These are phyloP conservation scores for Piloderma croceum DNA, from an alignment of 768 basidiomycete species.

Conservation along the genomic window DNA sequence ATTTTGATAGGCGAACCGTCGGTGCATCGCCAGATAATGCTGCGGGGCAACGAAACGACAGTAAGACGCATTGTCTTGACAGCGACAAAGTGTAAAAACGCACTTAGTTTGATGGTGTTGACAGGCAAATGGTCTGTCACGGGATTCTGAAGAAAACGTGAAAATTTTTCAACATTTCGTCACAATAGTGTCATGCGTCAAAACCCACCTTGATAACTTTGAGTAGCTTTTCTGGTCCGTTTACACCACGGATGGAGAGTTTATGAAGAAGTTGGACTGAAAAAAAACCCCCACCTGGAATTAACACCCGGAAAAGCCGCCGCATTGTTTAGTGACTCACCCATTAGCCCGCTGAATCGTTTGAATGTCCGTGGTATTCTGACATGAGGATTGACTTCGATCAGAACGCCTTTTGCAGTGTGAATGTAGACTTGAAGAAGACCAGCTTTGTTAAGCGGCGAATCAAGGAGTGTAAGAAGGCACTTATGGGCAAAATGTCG, in stretches of 20 bases:
- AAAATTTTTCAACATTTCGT: constrained; percentile 8
- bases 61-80: background rate
- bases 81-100: constrained; percentile 26
- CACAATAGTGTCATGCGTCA: too few species aligned
- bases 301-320: background rate
- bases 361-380: constrained; percentile 98
- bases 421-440: constrained; percentile 96
- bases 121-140: constrained; percentile 89
- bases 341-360: constrained; percentile 97
- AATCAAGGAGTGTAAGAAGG: constrained; percentile 91
- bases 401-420: constrained; percentile 91
- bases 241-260: constrained; percentile 90
- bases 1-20: constrained; percentile 72
- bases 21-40: constrained; percentile 91
- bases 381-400: constrained; percentile 97
- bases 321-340: constrained; percentile 36
- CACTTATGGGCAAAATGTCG: constrained; percentile 58
- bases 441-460: constrained; percentile 96
- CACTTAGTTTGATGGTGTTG: constrained; percentile 94
- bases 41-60: constrained; percentile 23
- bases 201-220: constrained; percentile 86
- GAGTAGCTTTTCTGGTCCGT: constrained; percentile 92
- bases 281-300: constrained; percentile 8
- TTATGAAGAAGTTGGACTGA: constrained; percentile 96
- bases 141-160: constrained; percentile 61